These are phyloP conservation scores for Paraconiothyrium brasiliense DNA, from an alignment of 2,329 filamentous ascomycete species.

Conservation along the genomic window DNA sequence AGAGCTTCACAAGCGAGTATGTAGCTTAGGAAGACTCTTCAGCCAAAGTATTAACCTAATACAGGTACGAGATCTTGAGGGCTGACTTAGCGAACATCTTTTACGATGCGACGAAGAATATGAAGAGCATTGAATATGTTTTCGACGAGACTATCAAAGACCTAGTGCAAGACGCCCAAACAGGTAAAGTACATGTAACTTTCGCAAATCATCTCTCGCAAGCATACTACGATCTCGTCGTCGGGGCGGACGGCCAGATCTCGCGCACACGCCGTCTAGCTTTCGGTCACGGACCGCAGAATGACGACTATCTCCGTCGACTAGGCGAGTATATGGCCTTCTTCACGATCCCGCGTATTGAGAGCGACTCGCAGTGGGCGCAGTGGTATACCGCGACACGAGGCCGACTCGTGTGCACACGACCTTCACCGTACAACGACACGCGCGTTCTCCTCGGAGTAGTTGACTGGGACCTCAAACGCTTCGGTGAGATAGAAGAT, in stretches of 20 bases:
- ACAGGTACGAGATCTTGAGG: constrained; percentile 64
- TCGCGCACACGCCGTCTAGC: constrained; percentile 39
- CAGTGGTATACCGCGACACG: constrained; percentile 39
- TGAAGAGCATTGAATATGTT: constrained; percentile 41
- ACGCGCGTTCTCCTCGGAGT: constrained; percentile 32
- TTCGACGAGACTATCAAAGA: constrained; percentile 44
- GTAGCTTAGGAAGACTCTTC: not conserved
- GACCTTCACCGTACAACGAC: constrained; percentile 35
- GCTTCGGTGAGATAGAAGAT: constrained; percentile 31
- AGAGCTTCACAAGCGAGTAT: constrained; percentile 62
- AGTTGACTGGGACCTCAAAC: constrained; percentile 26
- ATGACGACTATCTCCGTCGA: constrained; percentile 30
- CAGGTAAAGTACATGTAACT: constrained; percentile 46
- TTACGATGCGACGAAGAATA: constrained; percentile 52
- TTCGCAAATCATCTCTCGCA: constrained; percentile 46
- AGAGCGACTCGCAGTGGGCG: constrained; percentile 32
- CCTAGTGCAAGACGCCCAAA: constrained; percentile 41
- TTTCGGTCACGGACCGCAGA: constrained; percentile 33
- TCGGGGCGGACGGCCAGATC: constrained; percentile 44
- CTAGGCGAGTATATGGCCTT: constrained; percentile 42
- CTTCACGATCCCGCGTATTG: constrained; percentile 40
- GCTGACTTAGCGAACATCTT: constrained; percentile 64
- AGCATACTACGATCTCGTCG: constrained; percentile 36
- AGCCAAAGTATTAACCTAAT: not conserved
- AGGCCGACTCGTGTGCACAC: constrained; percentile 32